Evolutionary conservation across 257 asterid genomes (phyloP).

Genomic region (Rehmannia glutinosa): DNA sequence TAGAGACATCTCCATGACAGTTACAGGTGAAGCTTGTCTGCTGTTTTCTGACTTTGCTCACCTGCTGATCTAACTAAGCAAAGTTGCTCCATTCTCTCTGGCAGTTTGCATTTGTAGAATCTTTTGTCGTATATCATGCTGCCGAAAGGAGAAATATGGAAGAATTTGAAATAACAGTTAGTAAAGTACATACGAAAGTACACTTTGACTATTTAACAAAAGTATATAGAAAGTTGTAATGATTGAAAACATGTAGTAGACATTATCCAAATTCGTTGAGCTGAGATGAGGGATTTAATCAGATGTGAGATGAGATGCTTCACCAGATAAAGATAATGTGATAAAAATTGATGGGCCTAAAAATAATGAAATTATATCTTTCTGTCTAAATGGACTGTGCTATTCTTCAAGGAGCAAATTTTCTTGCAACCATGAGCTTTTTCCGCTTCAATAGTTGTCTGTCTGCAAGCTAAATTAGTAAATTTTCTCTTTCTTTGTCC

Average conservation of each 20-base stretch:
- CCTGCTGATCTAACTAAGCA: not conserved
- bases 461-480: conserved; percentile 1
- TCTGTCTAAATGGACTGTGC: not conserved
- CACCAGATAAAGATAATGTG: no score
- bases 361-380: not conserved
- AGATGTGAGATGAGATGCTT: not conserved
- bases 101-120: not conserved
- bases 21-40: not conserved
- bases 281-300: not conserved
- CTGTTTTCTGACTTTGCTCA: not conserved
- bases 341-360: not conserved
- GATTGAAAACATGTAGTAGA: no score
- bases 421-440: not conserved
- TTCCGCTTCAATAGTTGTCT: not conserved
- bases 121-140: not conserved
- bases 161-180: not conserved
- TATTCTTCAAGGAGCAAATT: conserved; percentile 9
- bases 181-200: no score
- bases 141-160: not conserved
- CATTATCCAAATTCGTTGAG: not conserved
- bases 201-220: no score
- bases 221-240: no score
- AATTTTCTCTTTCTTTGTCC: no score
- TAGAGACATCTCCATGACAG: not conserved
- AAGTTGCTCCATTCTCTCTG: not conserved